Base-by-base conservation (phyloP, 2,329 filamentous ascomycete genomes). In the Diaporthe nobilis region DNA sequence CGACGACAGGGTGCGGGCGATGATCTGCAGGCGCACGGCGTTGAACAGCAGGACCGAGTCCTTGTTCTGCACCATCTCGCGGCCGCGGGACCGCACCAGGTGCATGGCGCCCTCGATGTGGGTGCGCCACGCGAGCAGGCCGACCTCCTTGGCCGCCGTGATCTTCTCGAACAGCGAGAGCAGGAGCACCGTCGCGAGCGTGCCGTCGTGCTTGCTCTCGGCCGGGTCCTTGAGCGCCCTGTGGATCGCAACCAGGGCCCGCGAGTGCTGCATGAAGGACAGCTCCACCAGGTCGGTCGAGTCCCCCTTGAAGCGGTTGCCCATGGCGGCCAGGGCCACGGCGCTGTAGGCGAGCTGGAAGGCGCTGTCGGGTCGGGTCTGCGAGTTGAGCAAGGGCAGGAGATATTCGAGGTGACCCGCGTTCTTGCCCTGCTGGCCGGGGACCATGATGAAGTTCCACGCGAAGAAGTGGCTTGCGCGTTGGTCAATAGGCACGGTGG, bases 101-200 rank as follows among this genome's bases (percentile, higher is more conserved):
- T 91, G 88, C 42, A 92, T 88, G 22, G 91, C 91, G 2, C 90
- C 91, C 76, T 92, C 89, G 31, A 90, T 87, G 78, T 93, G 91
- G 25, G 90, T 90, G 5, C 90, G 90, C 91, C 91, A 93, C 4
- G 90, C 90, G 72, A 88, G 83, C 80, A 89, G 87, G 34, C 87
- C 89, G 53, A 89, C 82, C 73, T 89, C 87, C 75, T 87, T 88
- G 15, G 89, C 87, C 0, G 88, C 88, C 58, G 92, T 91, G 72
- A 87, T 90, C 82, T 82, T 67, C 55, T 93, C 91, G 77, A 91
- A 93, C 37, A 92, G 84, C 0, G 90, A 89, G 31, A 93, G 81
- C 76, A 93, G 82, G 39, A 93, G 82, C 34, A 92, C 90, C 0
- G 91, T 87, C 2, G 89, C 90, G 22, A 93, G 79, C 0, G 91